Evolutionary conservation across 1,284 basidiomycete genomes (phyloP), one percentile per base, ranked within the genome.

Genomic region (Sporisorium reilianum): DNA sequence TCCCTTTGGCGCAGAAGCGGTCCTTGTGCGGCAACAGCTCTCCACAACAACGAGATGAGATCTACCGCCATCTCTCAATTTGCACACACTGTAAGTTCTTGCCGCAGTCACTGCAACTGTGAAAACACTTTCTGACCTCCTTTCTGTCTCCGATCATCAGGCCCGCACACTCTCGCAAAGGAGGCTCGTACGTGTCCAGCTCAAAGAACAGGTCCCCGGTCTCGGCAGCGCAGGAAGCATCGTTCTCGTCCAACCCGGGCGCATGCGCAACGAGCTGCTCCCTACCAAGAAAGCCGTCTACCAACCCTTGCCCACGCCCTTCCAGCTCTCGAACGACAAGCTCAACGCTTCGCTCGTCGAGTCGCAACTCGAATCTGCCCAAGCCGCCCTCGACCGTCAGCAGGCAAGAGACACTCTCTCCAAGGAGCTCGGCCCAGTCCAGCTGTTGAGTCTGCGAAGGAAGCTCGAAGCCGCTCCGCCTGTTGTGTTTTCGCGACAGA

Each of bases 151-250:
- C n/a, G n/a, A 8, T 44, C 40, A 10, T 44, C 44, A 74, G 71
- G 64, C 71, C 42, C 62, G 54, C 45, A 64, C 62, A 62, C 65
- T 74, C 9, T 75, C 72, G 49, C 59, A 67, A 66, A 69, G 63
- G 45, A 61, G 66, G 55, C 66, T 75, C 52, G 72, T 75, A 16
- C 72, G 72, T 53, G 72, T 75, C 28, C 66, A 75, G 38, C 72
- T 75, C 52, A 51, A 18, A 20, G 28, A 9, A 2, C 42, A 62
- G n/a, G 42, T 69, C 16, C 48, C 58, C 1, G 66, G 72, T 34
- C 66, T 75, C 51, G 72, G 72, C 26, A 26, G 34, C 14, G 66
- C 63, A 23, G 66, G 66, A 9, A 52, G 42, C 49, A 50, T 63
- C 22, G 66, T 69, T 11, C 72, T 75, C 34, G 72, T 75, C 50